Evolutionary conservation across 2,329 filamentous ascomycete species (phyloP).

Genomic region (Penicillium sp.): DNA sequence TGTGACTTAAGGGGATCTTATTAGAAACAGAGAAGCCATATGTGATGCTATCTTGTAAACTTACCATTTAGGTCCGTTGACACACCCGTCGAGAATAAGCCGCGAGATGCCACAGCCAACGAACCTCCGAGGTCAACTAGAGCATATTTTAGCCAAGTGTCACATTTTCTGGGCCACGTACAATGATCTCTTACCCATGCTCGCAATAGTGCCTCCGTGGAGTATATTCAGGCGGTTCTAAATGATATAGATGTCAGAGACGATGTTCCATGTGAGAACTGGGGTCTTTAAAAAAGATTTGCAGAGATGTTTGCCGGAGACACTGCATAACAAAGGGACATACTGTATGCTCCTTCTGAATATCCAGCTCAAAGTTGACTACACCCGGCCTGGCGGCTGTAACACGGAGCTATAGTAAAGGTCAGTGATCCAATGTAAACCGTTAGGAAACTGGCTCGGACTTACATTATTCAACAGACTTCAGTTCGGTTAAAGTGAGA

Average conservation of each 20-base stretch:
- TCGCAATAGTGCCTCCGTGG: conserved; percentile 66
- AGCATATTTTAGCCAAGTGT: background rate
- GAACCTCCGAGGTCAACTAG: conserved; percentile 64
- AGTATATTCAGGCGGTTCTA: conserved; percentile 65
- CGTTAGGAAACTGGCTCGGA: background rate
- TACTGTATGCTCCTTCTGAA: conserved; percentile 64
- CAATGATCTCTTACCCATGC: conserved; percentile 45
- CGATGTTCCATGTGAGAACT: too few species aligned
- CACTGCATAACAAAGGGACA: conserved; percentile 9
- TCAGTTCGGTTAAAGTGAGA: background rate
- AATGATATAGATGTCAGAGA: conserved; percentile 1
- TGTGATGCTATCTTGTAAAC: background rate
- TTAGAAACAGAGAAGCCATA: background rate
- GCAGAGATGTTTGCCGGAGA: background rate
- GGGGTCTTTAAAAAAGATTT: background rate
- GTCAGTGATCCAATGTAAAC: conserved; percentile 1
- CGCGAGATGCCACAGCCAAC: conserved; percentile 62
- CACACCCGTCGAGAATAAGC: conserved; percentile 64
- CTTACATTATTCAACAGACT: conserved; percentile 43
- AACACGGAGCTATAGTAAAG: conserved; percentile 52
- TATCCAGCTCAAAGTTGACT: conserved; percentile 63
- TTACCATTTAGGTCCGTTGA: conserved; percentile 63
- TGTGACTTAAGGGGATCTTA: conserved; percentile 49
- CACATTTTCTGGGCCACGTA: background rate
- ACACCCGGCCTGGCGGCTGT: conserved; percentile 59